Evolutionary conservation across 108 stramenopile species (phyloP), one percentile per base, ranked within the genome.

Genomic region (Mayamaea pseudoterrestris): DNA sequence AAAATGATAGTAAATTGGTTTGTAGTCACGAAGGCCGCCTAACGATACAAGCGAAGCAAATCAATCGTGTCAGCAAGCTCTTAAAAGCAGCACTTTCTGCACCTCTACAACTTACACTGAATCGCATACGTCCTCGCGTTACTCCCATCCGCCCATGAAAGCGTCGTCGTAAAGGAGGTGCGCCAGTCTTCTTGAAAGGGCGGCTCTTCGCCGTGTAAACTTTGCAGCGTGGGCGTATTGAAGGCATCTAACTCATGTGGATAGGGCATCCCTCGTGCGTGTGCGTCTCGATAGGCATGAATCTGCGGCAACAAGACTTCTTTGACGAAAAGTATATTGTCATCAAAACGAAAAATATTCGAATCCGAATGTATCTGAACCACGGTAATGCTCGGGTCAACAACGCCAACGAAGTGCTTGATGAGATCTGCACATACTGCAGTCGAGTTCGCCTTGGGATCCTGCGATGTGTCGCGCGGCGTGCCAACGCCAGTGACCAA

Each of bases 341-440:
- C 93, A 46, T 96, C 95, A 53, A 94, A 98, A 9, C 95, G 80
- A 54, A 95, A 94, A 30, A 96, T 73, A 44, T 95, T 87, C n/a
- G 80, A 76, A 23, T 71, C 55, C 5, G 93, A 94, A 57, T 94
- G 85, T 16, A 94, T 65, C 31, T 73, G 60, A 9, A 88, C 76
- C 7, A 91, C 84, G 0, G 68, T 60, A 18, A 93, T 50, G 27
- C 82, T 83, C 0, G 90, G 83, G 43, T 73, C 80, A 2, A 80
- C 42, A 5, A 55, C 46, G 11, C 57, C 26, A 18, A 96, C 52
- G 53, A 85, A 93, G 2, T 55, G 50, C 35, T 90, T 69, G 80
- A 93, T 85, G 12, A 96, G 72, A 50, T 79, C 48, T 27, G 84
- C 86, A 44, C 87, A 85, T 6, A 48, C 50, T 53, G 83, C 61